Evolutionary conservation across 2,329 filamentous ascomycete species (phyloP).

Genomic region (Chrysosporium queenslandicum): DNA sequence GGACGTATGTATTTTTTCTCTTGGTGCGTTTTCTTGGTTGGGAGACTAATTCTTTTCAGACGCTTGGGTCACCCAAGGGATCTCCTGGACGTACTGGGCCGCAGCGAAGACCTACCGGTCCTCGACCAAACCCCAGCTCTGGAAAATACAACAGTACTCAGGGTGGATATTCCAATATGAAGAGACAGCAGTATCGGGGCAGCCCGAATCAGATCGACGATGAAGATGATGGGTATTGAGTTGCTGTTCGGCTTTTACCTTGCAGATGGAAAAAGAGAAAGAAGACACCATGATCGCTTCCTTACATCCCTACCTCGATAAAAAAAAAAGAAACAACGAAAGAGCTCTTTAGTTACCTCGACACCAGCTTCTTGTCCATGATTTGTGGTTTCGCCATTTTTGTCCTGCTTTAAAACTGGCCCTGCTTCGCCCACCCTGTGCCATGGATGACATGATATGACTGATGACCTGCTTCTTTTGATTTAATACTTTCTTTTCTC

Average conservation of each 20-base stretch:
- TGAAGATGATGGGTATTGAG: slow-evolving; percentile 24
- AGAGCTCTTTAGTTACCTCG: too few relatives aligned
- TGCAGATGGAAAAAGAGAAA: not conserved
- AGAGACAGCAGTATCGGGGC: slow-evolving; percentile 25
- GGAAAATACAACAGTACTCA: slow-evolving; percentile 21
- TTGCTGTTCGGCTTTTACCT: slow-evolving; percentile 9
- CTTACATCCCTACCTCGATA: too few relatives aligned
- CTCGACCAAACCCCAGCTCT: slow-evolving; percentile 36
- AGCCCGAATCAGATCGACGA: slow-evolving; percentile 30
- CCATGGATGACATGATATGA: not conserved
- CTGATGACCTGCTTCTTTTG: slow-evolving; percentile 6
- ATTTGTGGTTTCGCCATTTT: too few relatives aligned
- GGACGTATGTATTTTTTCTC: slow-evolving; percentile 21
- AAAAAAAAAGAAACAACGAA: too few relatives aligned
- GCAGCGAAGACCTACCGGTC: slow-evolving; percentile 40
- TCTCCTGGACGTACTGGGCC: slow-evolving; percentile 26
- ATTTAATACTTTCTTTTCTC: too few relatives aligned
- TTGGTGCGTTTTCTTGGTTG: not conserved
- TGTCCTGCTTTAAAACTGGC: too few relatives aligned
- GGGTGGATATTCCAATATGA: slow-evolving; percentile 18
- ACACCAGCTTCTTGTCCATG: slow-evolving; percentile 4
- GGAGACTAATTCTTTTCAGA: slow-evolving; percentile 11
- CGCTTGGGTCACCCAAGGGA: slow-evolving; percentile 23
- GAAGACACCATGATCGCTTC: not conserved
- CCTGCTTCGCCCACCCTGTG: not conserved